Conservation (phyloP, 345 rosid genomes). For the Arabidopsis arenosa region DNA sequence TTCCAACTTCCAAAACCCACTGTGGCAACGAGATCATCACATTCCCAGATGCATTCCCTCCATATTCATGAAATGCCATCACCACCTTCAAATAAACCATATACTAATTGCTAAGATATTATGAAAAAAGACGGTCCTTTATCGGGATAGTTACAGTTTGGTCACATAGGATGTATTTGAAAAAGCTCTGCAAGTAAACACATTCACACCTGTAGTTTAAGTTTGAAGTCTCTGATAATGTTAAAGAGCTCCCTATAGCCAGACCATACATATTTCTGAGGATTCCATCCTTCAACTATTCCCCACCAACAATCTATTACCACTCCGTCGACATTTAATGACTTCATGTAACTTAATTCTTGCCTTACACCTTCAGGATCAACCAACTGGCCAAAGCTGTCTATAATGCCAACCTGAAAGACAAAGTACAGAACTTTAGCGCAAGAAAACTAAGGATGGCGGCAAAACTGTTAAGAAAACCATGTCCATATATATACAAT, state of each 20-base stretch:
- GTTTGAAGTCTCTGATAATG: constrained; percentile 74
- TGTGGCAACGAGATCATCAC: constrained; percentile 77
- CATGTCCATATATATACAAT: background rate
- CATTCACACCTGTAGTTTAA: constrained; percentile 73
- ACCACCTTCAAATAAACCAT: constrained; percentile 67
- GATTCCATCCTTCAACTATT: constrained; percentile 90
- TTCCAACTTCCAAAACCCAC: constrained; percentile 91
- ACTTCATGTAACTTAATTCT: constrained; percentile 76
- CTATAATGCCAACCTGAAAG: constrained; percentile 66
- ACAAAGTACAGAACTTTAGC: constrained; percentile 34
- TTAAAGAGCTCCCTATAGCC: constrained; percentile 88
- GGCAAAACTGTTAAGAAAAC: background rate
- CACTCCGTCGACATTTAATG: constrained; percentile 80
- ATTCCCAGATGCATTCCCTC: constrained; percentile 63
- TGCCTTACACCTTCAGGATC: constrained; percentile 73
- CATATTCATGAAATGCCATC: constrained; percentile 92
- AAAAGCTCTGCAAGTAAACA: background rate
- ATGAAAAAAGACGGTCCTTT: background rate
- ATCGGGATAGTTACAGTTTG: constrained; percentile 1
- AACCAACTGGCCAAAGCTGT: constrained; percentile 79
- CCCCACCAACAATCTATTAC: constrained; percentile 98
- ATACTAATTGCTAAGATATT: constrained; percentile 33
- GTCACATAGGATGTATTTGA: background rate
- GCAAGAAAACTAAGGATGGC: constrained; percentile 7
- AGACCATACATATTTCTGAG: constrained; percentile 91